These are phyloP conservation scores for Sistotremastrum niveocremeum DNA, from an alignment of 768 basidiomycete species.

Conservation along the genomic window DNA sequence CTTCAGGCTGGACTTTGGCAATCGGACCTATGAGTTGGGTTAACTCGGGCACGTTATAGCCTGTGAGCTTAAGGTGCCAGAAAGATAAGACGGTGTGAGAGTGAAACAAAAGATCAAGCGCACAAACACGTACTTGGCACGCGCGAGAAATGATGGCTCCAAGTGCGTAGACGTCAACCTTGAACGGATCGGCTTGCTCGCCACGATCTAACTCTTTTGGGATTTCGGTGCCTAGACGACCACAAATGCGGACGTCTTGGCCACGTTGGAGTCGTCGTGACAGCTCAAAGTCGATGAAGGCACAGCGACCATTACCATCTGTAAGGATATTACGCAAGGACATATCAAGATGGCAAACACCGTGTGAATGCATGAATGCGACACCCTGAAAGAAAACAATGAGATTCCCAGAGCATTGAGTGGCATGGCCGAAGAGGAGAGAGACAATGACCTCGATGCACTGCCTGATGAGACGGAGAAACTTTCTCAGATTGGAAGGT, in stretches of 20 bases:
- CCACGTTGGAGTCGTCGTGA: conserved; percentile 39
- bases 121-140: conserved; percentile 36
- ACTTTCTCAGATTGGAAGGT: conserved; percentile 37
- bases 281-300: conserved; percentile 63
- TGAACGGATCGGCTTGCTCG: conserved; percentile 42
- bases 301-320: conserved; percentile 48
- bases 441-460: conserved; percentile 44
- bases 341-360: conserved; percentile 59
- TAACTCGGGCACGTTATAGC: conserved; percentile 47
- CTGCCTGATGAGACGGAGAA: conserved; percentile 46
- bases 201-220: conserved; percentile 55
- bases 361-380: conserved; percentile 54
- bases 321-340: conserved; percentile 57
- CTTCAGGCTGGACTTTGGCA: conserved; percentile 37
- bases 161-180: conserved; percentile 63
- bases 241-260: conserved; percentile 24
- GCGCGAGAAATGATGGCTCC: conserved; percentile 50
- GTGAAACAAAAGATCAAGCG: not conserved
- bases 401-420: not conserved
- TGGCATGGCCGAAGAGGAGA: not conserved
- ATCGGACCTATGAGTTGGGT: conserved; percentile 41
- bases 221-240: conserved; percentile 46
- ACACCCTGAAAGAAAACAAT: conserved; percentile 33
- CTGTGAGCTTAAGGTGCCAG: conserved; percentile 31
- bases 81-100: conserved; percentile 4